Evolutionary conservation across 768 basidiomycete species (phyloP), one percentile per base, ranked within the genome.

Genomic region (Hygrophoropsis aurantiaca): DNA sequence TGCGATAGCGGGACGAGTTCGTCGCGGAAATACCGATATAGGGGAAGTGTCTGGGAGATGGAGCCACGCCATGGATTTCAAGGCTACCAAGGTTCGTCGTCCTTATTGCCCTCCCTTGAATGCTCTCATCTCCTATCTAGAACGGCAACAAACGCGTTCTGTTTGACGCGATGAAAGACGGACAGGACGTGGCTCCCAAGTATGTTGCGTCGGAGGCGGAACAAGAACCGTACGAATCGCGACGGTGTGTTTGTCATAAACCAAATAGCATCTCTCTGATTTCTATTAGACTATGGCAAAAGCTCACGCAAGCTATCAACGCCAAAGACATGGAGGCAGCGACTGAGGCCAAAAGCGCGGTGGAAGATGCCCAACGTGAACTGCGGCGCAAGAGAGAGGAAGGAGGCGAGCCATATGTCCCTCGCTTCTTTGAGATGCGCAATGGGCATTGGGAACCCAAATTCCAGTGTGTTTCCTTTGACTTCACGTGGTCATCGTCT

Each of bases 321-420:
- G 74, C 74, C 25, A 90, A 87, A 60, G 93, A 99, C 64, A 95
- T 98, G 92, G 91, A 94, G 56, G 85, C 81, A 10, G 97, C 97
- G 19, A 97, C 94, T 4, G 80, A 79, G 21, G 90, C 92, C 40
- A 99, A 99, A 75, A 80, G 81, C 2, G 76, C 77, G 11, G 90
- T 99, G 1, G 97, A 99, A 70, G 93, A 95, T 53, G 83, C 83
- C 20, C 94, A 98, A 69, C 77, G 97, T 40, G 93, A 97, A 57
- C 66, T 78, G 46, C 82, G 90, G 32, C 81, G 77, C 59, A 70
- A 71, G 62, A 74, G 87, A 51, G 94, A 94, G 49, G 88, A 87
- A 58, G 78, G 65, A 16, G 90, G 89, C 5, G 74, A 80, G 53
- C 70, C 69, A 42, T 84, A 88, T 57, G 70, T 77, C n/a, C 81